Percentiles rank a stretch among this genome's conserved stretches.
phyloP scores from a whole-genome alignment of 2,329 filamentous ascomycete genomes.

The Aureobasidium musti region DNA sequence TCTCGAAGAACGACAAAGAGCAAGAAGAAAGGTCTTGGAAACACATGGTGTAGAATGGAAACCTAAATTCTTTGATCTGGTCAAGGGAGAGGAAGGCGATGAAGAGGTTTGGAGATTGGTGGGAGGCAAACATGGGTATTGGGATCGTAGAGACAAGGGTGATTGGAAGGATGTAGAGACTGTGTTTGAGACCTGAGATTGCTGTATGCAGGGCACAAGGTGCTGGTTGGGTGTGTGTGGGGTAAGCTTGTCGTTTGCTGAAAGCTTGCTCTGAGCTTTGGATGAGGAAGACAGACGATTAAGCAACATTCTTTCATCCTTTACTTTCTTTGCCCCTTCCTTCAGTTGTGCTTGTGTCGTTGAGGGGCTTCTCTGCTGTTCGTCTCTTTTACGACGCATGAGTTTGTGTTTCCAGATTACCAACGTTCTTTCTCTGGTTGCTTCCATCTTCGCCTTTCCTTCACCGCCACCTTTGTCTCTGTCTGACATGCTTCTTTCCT shows the following conservation, averaged over 20 bases:
- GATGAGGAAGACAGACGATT: background rate
- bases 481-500: too few relatives aligned
- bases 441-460: too few relatives aligned
- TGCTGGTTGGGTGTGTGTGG: background rate
- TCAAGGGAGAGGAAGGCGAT: slow-evolving; percentile 44
- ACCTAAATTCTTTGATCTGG: slow-evolving; percentile 82
- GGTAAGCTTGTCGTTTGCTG: background rate
- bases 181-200: slow-evolving; percentile 50
- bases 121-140: slow-evolving; percentile 83
- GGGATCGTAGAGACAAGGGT: slow-evolving; percentile 76
- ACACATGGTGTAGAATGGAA: slow-evolving; percentile 69
- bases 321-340: background rate
- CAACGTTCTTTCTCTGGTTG: too few relatives aligned
- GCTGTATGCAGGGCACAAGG: background rate
- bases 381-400: too few relatives aligned
- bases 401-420: too few relatives aligned
- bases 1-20: slow-evolving; percentile 83
- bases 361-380: too few relatives aligned
- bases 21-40: slow-evolving; percentile 73
- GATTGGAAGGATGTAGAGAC: slow-evolving; percentile 63
- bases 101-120: slow-evolving; percentile 65
- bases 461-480: too few relatives aligned
- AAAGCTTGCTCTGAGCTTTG: background rate
- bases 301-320: background rate
- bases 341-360: background rate